Evolutionary conservation across 148 eudicot genomes (phyloP).

Genomic region (Hydrangea macrophylla): DNA sequence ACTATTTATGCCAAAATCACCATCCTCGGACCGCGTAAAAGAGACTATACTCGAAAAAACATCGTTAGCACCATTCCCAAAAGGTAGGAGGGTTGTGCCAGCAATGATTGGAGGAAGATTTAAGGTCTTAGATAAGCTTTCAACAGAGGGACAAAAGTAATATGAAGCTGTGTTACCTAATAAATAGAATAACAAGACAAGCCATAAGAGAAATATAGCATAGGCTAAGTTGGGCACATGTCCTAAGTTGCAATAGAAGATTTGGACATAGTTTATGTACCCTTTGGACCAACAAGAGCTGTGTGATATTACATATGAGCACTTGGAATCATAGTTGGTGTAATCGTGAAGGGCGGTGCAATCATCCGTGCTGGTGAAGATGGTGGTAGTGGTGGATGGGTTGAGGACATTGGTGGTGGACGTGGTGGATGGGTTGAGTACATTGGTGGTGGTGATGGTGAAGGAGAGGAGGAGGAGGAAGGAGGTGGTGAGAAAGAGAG

Average conservation of each 20-base stretch:
- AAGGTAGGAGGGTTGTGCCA: conserved; percentile 32
- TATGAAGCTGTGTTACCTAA: conserved; percentile 29
- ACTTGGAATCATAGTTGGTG: conserved; percentile 5
- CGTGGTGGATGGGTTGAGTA: conserved; percentile 1
- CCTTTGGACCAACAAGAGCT: conserved; percentile 20
- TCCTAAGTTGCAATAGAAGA: conserved; percentile 26
- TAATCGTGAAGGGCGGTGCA: conserved; percentile 15
- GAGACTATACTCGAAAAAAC: conserved; percentile 28
- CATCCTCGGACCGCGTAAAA: conserved; percentile 20
- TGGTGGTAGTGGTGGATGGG: not conserved
- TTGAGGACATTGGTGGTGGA: not conserved
- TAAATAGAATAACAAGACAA: conserved; percentile 26
- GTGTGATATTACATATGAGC: conserved; percentile 19
- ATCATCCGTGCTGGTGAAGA: not conserved
- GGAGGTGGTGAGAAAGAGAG: conserved; percentile 15
- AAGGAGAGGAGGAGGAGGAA: conserved; percentile 9
- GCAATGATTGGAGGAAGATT: conserved; percentile 30
- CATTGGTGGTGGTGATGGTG: conserved; percentile 2
- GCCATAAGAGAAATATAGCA: conserved; percentile 21
- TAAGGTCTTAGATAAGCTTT: conserved; percentile 18
- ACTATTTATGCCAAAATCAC: conserved; percentile 30
- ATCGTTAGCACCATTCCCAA: conserved; percentile 36
- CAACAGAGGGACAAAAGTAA: conserved; percentile 29
- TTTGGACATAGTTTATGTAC: conserved; percentile 24
- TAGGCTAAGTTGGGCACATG: conserved; percentile 12